Conservation (phyloP, 176 grass and related monocot genomes). For the Phoenix dactylifera region DNA sequence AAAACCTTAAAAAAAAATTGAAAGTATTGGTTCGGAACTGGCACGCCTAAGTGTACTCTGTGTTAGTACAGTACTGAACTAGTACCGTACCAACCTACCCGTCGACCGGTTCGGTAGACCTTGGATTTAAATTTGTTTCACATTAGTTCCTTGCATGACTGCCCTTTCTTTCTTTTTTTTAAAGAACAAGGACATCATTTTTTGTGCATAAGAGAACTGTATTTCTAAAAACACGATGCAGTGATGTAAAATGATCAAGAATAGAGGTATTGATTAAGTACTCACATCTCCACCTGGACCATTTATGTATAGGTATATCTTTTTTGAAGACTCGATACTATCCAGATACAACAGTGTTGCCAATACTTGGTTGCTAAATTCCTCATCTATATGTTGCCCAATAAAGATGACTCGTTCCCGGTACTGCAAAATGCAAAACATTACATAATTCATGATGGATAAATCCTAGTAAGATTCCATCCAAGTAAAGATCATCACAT, state of each 20-base stretch:
- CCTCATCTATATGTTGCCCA: conserved; percentile 73
- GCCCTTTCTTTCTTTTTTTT: too few relatives aligned
- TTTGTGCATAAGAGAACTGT: too few relatives aligned
- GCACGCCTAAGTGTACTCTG: too few relatives aligned
- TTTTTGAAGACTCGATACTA: conserved; percentile 60
- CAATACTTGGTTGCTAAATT: conserved; percentile 83
- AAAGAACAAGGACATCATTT: too few relatives aligned
- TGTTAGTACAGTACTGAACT: too few relatives aligned
- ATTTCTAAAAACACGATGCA: too few relatives aligned
- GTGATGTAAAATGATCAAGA: not conserved
- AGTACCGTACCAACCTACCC: too few relatives aligned
- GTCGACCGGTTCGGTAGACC: too few relatives aligned
- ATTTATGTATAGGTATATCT: conserved; percentile 83
- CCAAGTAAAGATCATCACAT: conserved; percentile 5
- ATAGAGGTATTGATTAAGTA: not conserved
- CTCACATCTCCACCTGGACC: conserved; percentile 93
- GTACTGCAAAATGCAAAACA: conserved; percentile 42
- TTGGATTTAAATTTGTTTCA: too few relatives aligned
- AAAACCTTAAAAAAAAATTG: too few relatives aligned
- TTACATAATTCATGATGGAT: not conserved
- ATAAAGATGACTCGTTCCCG: conserved; percentile 81
- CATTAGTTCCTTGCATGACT: too few relatives aligned
- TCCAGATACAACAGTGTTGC: conserved; percentile 87
- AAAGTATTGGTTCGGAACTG: too few relatives aligned
- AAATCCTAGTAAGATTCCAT: not conserved